Percentiles rank a stretch among this genome's conserved stretches.
These are phyloP conservation scores for Eucalyptus grandis DNA, from an alignment of 345 rosid genomes.

Conservation along the genomic window DNA sequence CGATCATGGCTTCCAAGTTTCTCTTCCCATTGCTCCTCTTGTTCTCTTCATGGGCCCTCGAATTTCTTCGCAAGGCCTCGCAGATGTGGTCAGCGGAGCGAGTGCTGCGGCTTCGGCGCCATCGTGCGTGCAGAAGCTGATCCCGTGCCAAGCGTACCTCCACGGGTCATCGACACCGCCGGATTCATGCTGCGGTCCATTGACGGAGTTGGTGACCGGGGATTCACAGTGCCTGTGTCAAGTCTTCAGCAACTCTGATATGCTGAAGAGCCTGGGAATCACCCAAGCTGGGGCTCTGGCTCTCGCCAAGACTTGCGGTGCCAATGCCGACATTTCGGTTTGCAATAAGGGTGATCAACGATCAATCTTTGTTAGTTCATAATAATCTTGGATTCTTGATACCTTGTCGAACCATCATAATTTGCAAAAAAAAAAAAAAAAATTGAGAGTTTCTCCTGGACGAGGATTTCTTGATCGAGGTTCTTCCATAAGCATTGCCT, in stretches of 20 bases:
- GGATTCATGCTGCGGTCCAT: conserved; percentile 32
- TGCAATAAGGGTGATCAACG: conserved; percentile 16
- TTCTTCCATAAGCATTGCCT: not conserved
- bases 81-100: not conserved
- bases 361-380: not conserved
- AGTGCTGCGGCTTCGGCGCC: not conserved
- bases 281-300: conserved; percentile 28
- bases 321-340: conserved; percentile 10
- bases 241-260: conserved; percentile 4
- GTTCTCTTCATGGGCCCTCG: not conserved
- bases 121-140: conserved; percentile 20
- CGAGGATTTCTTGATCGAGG: not conserved
- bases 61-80: not conserved
- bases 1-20: not conserved
- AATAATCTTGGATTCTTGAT: not conserved
- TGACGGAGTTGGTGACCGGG: conserved; percentile 14
- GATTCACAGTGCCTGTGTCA: conserved; percentile 33
- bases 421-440: not conserved
- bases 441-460: not conserved
- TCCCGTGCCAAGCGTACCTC: conserved; percentile 32
- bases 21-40: not conserved
- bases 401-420: not conserved
- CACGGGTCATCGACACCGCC: conserved; percentile 8
- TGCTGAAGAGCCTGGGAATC: conserved; percentile 16
- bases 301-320: conserved; percentile 43